Evolutionary conservation across 129 eudicot genomes (phyloP).

Genomic region (Deinandra increscens): DNA sequence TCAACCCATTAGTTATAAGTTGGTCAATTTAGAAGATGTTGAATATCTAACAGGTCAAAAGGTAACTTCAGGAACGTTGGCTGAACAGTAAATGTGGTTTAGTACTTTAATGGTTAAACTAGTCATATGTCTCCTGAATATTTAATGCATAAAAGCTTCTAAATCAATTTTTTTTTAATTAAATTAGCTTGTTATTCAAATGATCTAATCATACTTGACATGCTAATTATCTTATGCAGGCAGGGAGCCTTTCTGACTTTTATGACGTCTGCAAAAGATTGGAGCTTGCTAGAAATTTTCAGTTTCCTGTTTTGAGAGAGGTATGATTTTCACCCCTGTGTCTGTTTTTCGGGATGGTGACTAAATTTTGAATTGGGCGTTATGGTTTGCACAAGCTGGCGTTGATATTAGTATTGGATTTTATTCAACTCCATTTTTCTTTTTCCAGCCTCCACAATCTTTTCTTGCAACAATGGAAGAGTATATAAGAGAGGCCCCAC

Average conservation of each 20-base stretch:
- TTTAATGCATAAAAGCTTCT: background rate
- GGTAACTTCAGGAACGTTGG: too few species aligned
- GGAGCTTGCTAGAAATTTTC: constrained; percentile 93
- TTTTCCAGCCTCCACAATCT: constrained; percentile 96
- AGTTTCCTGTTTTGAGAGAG: constrained; percentile 90
- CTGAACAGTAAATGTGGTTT: background rate
- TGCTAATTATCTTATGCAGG: constrained; percentile 45
- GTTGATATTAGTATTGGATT: background rate
- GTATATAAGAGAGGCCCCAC: constrained; percentile 95
- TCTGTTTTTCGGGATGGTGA: background rate
- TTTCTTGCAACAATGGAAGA: constrained; percentile 98
- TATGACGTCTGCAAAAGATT: constrained; percentile 90
- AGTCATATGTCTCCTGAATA: background rate
- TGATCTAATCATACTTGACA: background rate
- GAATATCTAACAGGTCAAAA: background rate
- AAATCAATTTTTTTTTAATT: background rate
- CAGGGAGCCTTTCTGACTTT: constrained; percentile 78
- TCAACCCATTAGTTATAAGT: background rate
- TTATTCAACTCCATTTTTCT: background rate
- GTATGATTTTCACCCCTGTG: constrained; percentile 36
- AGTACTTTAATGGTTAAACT: background rate
- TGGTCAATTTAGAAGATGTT: background rate
- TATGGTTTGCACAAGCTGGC: background rate
- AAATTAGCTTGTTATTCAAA: background rate
- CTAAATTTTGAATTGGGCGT: background rate